phyloP scores from a whole-genome alignment of 106 monocot species.

The Cymbidium sinense region DNA sequence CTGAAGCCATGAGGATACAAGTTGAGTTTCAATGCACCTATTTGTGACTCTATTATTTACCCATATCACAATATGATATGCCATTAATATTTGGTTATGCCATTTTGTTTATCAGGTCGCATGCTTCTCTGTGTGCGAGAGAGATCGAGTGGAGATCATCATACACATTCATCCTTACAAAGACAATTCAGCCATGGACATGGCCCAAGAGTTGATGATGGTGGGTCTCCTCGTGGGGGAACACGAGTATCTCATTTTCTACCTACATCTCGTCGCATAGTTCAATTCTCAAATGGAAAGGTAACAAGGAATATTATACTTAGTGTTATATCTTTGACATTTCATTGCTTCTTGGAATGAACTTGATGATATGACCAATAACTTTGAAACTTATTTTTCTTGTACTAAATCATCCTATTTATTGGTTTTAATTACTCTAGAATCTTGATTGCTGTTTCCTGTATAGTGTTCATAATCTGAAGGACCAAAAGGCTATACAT shows the following conservation, averaged over 20 bases:
- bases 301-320: conserved; percentile 19
- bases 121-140: conserved; percentile 93
- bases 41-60: neutral
- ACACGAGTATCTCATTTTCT: conserved; percentile 90
- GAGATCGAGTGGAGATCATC: conserved; percentile 67
- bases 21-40: neutral
- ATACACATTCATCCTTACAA: conserved; percentile 72
- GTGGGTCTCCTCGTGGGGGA: conserved; percentile 54
- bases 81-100: neutral
- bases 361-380: neutral
- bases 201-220: conserved; percentile 63
- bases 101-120: conserved; percentile 49
- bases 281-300: conserved; percentile 96
- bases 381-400: neutral
- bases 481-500: neutral
- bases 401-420: neutral
- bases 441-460: neutral
- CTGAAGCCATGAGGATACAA: neutral
- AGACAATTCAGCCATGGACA: conserved; percentile 97
- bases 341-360: neutral
- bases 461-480: neutral
- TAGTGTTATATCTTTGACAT: neutral
- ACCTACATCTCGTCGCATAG: conserved; percentile 92
- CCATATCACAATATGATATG: neutral
- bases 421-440: neutral